Conservation (phyloP, 1,284 basidiomycete species). For the Inonotus obliquus region DNA sequence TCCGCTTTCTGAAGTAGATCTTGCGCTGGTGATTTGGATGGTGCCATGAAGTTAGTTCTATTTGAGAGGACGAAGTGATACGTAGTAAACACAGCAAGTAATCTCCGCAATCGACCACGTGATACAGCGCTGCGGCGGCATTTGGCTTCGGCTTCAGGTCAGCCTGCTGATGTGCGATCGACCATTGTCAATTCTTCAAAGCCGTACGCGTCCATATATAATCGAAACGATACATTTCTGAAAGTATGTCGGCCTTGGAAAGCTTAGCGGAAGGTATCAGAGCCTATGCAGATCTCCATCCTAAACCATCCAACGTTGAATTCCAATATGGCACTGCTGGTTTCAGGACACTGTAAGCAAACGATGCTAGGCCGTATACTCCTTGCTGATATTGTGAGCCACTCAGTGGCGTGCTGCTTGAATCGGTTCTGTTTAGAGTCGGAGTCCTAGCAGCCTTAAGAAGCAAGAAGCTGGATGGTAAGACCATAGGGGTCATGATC, state of each 20-base stretch:
- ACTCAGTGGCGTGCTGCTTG: conserved; percentile 75
- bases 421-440: conserved; percentile 90
- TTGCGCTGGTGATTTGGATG: conserved; percentile 60
- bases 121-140: too few species aligned
- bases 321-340: conserved; percentile 96
- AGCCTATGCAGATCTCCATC: conserved; percentile 51
- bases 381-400: conserved; percentile 10
- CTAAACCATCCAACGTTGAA: conserved; percentile 54
- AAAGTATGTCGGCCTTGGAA: neutral
- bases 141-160: too few species aligned
- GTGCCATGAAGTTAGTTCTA: conserved; percentile 32
- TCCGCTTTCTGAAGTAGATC: conserved; percentile 80
- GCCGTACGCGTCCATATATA: neutral
- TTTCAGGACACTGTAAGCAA: conserved; percentile 85
- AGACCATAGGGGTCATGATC: conserved; percentile 96
- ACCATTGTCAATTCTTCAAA: neutral
- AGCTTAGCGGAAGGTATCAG: conserved; percentile 35
- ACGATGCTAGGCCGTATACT: conserved; percentile 11
- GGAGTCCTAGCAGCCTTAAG: conserved; percentile 88
- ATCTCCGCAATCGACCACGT: neutral
- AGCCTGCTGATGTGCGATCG: too few species aligned
- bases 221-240: neutral
- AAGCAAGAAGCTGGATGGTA: conserved; percentile 87
- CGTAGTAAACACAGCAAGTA: neutral
- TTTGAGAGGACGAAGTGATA: neutral